A percentile compares a stretch with the other conserved stretches of the same genome.
phyloP scores from a whole-genome alignment of 2,329 filamentous ascomycete genomes.

The Cyanodermella asteris region DNA sequence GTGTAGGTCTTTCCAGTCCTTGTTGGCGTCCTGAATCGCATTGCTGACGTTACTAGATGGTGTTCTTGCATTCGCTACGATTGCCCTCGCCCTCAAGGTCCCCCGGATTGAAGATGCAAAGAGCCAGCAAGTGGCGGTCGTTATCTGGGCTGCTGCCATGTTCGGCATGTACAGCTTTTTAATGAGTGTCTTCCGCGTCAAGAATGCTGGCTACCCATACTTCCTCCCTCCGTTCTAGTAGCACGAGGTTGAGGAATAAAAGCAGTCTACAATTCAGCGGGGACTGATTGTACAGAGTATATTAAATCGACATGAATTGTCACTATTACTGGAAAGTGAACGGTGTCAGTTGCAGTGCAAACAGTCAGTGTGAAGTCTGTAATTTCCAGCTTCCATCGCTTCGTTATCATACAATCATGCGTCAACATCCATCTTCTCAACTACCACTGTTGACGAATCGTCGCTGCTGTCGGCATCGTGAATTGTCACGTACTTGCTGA shows the following conservation, averaged over 20 bases:
- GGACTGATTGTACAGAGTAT: too few relatives aligned
- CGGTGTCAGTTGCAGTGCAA: too few relatives aligned
- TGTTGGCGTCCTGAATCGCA: background rate
- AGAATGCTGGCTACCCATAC: slow-evolving; percentile 91
- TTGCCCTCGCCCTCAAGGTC: slow-evolving; percentile 77
- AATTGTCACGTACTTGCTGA: slow-evolving; percentile 83
- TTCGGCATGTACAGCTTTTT: slow-evolving; percentile 83
- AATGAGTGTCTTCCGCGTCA: slow-evolving; percentile 77
- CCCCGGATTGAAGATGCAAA: slow-evolving; percentile 64
- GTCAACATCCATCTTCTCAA: slow-evolving; percentile 45
- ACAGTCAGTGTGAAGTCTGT: too few relatives aligned
- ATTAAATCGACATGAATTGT: too few relatives aligned
- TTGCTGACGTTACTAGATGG: slow-evolving; percentile 33
- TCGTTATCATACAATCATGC: slow-evolving; percentile 10
- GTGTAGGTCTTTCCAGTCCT: slow-evolving; percentile 38
- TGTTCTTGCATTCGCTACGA: slow-evolving; percentile 68
- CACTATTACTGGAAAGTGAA: too few relatives aligned
- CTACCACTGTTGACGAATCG: slow-evolving; percentile 34
- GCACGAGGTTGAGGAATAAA: too few relatives aligned
- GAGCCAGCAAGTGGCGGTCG: slow-evolving; percentile 57
- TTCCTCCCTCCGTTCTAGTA: slow-evolving; percentile 80
- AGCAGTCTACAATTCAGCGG: too few relatives aligned
- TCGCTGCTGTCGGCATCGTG: slow-evolving; percentile 57
- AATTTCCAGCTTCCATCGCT: background rate
- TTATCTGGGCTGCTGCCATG: slow-evolving; percentile 57